Conservation (phyloP, 1,284 basidiomycete genomes). For the Pisolithus thermaeus region DNA sequence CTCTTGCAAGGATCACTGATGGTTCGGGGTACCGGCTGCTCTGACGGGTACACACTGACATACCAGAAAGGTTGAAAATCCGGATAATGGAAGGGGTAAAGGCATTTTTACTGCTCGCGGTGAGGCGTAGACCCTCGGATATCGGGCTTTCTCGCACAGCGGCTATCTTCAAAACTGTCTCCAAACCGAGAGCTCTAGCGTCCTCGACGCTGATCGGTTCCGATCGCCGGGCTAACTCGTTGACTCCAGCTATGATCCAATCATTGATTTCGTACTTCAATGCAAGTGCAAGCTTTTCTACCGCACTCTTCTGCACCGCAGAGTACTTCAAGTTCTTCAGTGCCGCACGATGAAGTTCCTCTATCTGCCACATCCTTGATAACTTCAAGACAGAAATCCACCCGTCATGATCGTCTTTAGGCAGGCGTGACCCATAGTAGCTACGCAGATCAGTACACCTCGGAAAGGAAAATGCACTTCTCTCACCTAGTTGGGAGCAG, state of each 20-base stretch:
- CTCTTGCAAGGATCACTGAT: too few species aligned
- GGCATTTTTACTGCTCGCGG: constrained; percentile 7
- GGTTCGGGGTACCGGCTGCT: too few species aligned
- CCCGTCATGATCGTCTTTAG: background rate
- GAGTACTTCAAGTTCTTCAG: background rate
- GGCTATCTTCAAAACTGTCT: constrained; percentile 5
- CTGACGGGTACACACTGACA: background rate
- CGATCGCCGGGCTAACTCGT: constrained; percentile 5
- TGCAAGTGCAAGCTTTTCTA: constrained; percentile 5
- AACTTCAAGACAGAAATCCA: constrained; percentile 7
- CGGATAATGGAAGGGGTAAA: constrained; percentile 12
- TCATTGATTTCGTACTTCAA: constrained; percentile 4
- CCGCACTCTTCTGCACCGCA: background rate
- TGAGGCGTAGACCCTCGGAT: background rate
- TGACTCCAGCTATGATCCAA: constrained; percentile 5
- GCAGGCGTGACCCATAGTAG: background rate
- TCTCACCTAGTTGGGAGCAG: constrained; percentile 13
- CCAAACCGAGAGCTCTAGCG: constrained; percentile 1
- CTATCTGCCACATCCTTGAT: constrained; percentile 8
- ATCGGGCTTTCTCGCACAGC: constrained; percentile 5
- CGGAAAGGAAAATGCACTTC: background rate
- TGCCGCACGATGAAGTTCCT: background rate
- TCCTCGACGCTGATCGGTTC: constrained; percentile 4
- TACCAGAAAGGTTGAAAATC: constrained; percentile 9
- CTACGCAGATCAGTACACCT: background rate